Evolutionary conservation across 257 asterid species (phyloP).

Genomic region (Knoxia roxburghii): DNA sequence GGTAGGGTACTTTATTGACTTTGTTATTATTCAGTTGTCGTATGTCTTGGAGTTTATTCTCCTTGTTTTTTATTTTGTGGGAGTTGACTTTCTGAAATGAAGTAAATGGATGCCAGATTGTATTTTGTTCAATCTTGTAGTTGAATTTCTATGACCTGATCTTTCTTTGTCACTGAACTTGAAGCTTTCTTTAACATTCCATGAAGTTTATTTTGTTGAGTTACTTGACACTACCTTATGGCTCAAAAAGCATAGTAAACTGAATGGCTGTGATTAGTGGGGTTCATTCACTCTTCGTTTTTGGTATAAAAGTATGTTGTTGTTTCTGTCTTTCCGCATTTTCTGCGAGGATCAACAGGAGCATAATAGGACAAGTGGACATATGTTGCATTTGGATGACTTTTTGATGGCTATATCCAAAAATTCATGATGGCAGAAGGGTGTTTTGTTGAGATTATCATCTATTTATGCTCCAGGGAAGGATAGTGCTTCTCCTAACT

Average conservation of each 20-base stretch:
- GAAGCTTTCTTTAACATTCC: not conserved
- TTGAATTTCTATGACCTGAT: not conserved
- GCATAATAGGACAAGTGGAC: not conserved
- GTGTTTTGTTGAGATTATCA: constrained; percentile 8
- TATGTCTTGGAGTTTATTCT: not conserved
- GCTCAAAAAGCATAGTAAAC: constrained; percentile 1
- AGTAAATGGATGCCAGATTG: constrained; percentile 6
- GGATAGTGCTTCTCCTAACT: constrained; percentile 22
- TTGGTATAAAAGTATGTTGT: not conserved
- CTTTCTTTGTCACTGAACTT: constrained; percentile 9
- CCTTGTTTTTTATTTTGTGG: not conserved
- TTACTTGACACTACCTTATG: not conserved
- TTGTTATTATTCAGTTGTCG: constrained; percentile 5
- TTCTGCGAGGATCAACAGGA: constrained; percentile 1
- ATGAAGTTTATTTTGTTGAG: constrained; percentile 12
- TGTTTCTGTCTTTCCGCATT: not conserved
- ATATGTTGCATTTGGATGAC: constrained; percentile 2
- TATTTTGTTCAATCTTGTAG: constrained; percentile 1
- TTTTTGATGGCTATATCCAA: constrained; percentile 11
- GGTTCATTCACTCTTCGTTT: not conserved
- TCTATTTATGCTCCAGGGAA: constrained; percentile 13
- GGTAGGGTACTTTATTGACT: not conserved
- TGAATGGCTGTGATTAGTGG: constrained; percentile 3
- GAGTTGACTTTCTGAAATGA: not conserved
- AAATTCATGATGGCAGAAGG: constrained; percentile 8